Evolutionary conservation across 2,329 filamentous ascomycete species (phyloP), one percentile per base, ranked within the genome.

Genomic region (Xylaria sp.): DNA sequence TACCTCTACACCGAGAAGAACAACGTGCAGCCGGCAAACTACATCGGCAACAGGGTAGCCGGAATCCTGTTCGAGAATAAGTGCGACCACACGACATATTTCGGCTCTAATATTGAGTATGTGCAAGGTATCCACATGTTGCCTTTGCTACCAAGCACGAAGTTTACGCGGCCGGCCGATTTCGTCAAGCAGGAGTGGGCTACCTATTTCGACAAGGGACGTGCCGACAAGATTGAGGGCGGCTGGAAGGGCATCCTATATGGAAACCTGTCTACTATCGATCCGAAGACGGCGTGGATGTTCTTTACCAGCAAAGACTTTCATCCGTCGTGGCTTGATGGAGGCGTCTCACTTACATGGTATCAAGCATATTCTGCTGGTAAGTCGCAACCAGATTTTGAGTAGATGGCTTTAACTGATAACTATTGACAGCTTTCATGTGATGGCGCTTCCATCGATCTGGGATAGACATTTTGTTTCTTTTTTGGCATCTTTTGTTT

Each of bases 61-160:
- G 88, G 88, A 6, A 90, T 90, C 71, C 78, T 97, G 9, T 98
- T 97, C 76, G 95, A 98, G 81, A 97, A 97, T 83, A 98, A 98
- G 81, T 87, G 94, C 63, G 93, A 98, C 79, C 93, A 97, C 80
- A 91, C 92, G 3, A 97, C 95, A 0, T 97, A 93, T 81, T 97
- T 97, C 76, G 93, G 93, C 54, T 79, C 83, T 59, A 88, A 90
- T 66, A 86, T 88, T 13, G 91, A 95, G 80, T 93, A 89, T 74
- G 87, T 97, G 69, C 82, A 88, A 75, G 92, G 92, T 66, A 92
- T 92, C 70, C 90, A 93, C 80, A 92, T 93, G 89, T 81, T 92
- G 28, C 91, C 91, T 6, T 79, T 92, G 33, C 83, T 88, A 54
- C 89, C 91, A 1, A 76, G 80, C 64, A 91, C 91, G 1, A 84